Base-by-base conservation (phyloP, 2,329 filamentous ascomycete genomes). In the Fusarium beomiforme region DNA sequence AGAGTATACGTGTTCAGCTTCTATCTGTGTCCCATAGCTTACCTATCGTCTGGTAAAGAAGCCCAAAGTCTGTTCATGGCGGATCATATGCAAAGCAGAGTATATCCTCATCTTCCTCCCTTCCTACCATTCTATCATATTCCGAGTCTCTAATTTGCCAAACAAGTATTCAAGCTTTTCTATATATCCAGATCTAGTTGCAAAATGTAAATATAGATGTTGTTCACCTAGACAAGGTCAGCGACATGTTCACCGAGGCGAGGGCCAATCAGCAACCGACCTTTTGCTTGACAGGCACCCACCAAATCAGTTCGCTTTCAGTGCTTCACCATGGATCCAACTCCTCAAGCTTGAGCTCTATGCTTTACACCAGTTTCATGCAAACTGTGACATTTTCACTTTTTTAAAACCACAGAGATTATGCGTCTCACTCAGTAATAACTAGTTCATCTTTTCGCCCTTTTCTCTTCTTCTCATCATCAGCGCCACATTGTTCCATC, bases 251-350 rank as follows among this genome's bases (percentile, higher is more conserved):
- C 41, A 53, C 54, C 44, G 39, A 47, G 21, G 9, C 9, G 12
- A 21, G 29, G 21, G 47, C 69, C 59, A 71, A 71, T 72, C 46
- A 71, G 51, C 42, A 50, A 7, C 24, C n/a, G n/a, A 24, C n/a
- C 11, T 49, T 49, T 43, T 21, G 5, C 62, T 41, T 23, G 29
- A 34, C 23, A 59, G 43, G 51, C 63, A 59, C 36, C 64, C 55
- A 65, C 55, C 42, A 56, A 46, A n/a, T 29, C 41, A 24, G 9
- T 29, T 29, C 26, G 26, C 24, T 29, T 16, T 26, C 49, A 41
- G 42, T 44, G 39, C 69, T 41, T 71, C 46, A 65, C 42, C 42
- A 19, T 54, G 24, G 23, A 46, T 26, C 41, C 13, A 36, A 46
- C 33, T 42, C 55, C 46, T 29, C 39, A 29, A 59, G 46, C 16